Conservation (phyloP, 1,139 yeast genomes). For the Scheffersomyces quercinus region DNA sequence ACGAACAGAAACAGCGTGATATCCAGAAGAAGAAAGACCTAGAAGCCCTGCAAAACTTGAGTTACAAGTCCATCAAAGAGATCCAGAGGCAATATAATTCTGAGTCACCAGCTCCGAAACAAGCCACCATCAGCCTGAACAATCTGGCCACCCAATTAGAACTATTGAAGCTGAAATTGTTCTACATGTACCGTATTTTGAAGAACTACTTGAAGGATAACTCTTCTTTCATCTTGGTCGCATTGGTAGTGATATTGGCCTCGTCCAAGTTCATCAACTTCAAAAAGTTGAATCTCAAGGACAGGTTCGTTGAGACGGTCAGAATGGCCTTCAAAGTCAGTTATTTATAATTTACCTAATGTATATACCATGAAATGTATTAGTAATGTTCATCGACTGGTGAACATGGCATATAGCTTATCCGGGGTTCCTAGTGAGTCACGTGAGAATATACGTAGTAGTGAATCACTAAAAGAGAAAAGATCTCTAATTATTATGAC, state of each 20-base stretch:
- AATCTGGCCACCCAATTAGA: slow-evolving; percentile 5
- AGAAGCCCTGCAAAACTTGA: slow-evolving; percentile 30
- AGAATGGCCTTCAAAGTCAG: slow-evolving; percentile 49
- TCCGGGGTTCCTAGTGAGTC: too few species aligned
- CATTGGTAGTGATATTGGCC: slow-evolving; percentile 22
- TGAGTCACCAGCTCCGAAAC: background rate
- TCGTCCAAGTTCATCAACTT: slow-evolving; percentile 23
- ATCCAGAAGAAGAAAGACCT: slow-evolving; percentile 21
- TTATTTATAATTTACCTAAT: slow-evolving; percentile 23
- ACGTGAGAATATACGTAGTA: too few species aligned
- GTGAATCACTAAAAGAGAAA: too few species aligned
- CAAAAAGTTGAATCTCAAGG: slow-evolving; percentile 28
- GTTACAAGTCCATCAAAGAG: slow-evolving; percentile 28
- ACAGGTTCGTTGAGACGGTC: slow-evolving; percentile 37
- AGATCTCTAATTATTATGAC: too few species aligned
- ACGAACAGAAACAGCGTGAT: slow-evolving; percentile 24
- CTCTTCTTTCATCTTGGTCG: slow-evolving; percentile 27
- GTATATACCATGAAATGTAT: background rate
- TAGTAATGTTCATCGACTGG: background rate
- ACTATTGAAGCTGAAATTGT: slow-evolving; percentile 12
- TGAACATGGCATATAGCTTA: background rate
- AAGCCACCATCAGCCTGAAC: slow-evolving; percentile 1
- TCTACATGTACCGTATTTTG: slow-evolving; percentile 17
- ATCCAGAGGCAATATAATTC: slow-evolving; percentile 11
- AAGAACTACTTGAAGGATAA: slow-evolving; percentile 29